phyloP scores from a whole-genome alignment of 257 asterid species.

The Leptodermis oblonga region DNA sequence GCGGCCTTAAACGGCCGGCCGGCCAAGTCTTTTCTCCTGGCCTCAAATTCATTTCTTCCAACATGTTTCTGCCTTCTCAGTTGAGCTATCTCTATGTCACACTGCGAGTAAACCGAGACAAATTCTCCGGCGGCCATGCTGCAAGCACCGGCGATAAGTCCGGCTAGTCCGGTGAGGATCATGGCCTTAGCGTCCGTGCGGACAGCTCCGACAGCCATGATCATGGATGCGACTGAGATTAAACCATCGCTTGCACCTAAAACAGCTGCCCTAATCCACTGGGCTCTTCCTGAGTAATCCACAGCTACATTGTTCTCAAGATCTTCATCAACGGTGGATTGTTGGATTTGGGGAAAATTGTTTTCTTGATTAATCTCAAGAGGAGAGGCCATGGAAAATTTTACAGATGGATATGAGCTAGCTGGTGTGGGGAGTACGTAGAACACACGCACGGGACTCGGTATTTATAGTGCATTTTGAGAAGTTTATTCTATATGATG shows the following conservation, averaged over 20 bases:
- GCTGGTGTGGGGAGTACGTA: too few relatives aligned
- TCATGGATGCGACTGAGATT: constrained; percentile 63
- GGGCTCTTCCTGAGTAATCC: constrained; percentile 72
- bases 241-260: constrained; percentile 83
- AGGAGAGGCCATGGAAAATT: too few relatives aligned
- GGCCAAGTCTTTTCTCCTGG: constrained; percentile 25
- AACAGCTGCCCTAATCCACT: constrained; percentile 86
- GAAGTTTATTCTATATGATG: too few relatives aligned
- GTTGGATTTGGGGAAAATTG: too few relatives aligned
- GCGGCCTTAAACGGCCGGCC: constrained; percentile 63
- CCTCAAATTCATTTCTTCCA: too few relatives aligned
- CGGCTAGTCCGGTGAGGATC: constrained; percentile 77
- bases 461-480: too few relatives aligned
- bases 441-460: too few relatives aligned
- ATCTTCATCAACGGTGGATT: too few relatives aligned
- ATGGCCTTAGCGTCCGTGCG: constrained; percentile 63
- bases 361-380: too few relatives aligned
- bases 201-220: constrained; percentile 87
- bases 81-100: constrained; percentile 65
- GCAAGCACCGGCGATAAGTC: constrained; percentile 76
- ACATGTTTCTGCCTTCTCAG: too few relatives aligned
- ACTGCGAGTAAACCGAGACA: constrained; percentile 79
- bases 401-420: too few relatives aligned
- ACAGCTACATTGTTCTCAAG: too few relatives aligned
- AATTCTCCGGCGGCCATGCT: constrained; percentile 86